Conservation (phyloP, 116 monocot species). For the Phalaenopsis hybrid region DNA sequence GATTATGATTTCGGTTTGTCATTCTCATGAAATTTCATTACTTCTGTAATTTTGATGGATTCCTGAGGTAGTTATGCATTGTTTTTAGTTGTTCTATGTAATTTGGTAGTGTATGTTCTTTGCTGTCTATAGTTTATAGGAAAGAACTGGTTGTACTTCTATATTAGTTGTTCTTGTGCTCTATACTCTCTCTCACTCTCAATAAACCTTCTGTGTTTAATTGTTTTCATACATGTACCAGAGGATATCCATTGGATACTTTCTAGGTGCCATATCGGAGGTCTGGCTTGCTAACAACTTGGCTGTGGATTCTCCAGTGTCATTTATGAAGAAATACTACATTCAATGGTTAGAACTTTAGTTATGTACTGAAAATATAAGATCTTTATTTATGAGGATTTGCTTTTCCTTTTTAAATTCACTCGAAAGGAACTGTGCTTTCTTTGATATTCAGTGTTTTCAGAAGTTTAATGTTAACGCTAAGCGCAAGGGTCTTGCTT, state of each 20-base stretch:
- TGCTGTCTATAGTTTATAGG: neutral
- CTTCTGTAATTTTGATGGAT: neutral
- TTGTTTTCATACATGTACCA: constrained; percentile 25
- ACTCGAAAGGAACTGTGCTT: neutral
- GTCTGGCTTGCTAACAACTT: constrained; percentile 64
- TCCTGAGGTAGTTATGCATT: neutral
- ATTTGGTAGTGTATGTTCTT: neutral
- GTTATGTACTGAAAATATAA: neutral
- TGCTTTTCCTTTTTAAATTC: neutral
- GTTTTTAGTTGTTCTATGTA: neutral
- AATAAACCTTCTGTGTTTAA: neutral
- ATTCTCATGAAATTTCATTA: neutral
- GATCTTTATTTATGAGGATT: neutral
- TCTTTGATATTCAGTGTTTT: neutral
- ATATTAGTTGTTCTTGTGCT: neutral
- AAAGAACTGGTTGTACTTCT: neutral
- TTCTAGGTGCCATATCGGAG: constrained; percentile 73
- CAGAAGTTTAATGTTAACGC: neutral
- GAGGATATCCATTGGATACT: constrained; percentile 96
- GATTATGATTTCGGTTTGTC: neutral
- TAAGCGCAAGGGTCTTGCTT: neutral
- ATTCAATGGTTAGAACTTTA: constrained; percentile 61
- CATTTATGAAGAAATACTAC: constrained; percentile 73
- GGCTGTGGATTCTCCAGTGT: constrained; percentile 54
- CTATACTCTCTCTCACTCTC: neutral